Percentiles rank a stretch among this genome's conserved stretches.
These are phyloP conservation scores for Bacterosira constricta DNA, from an alignment of 108 stramenopile genomes.

Conservation along the genomic window DNA sequence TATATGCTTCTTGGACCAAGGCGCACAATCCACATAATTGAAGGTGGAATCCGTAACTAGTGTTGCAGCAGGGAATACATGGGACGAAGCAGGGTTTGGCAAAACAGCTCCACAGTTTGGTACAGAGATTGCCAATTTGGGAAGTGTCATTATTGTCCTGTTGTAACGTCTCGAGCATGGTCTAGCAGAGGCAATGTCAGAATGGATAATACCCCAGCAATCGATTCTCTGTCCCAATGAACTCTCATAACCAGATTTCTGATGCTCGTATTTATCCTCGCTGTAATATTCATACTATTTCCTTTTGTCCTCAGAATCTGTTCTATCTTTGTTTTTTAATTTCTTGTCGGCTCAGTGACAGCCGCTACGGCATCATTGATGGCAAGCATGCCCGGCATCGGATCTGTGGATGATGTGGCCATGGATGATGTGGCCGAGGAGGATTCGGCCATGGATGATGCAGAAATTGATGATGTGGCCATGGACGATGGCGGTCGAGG, in stretches of 20 bases:
- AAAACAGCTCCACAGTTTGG: slow-evolving; percentile 45
- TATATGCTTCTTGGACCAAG: slow-evolving; percentile 81
- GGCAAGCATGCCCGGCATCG: no score
- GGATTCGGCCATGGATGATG: no score
- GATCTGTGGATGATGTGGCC: neutral
- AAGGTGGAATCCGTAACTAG: slow-evolving; percentile 51
- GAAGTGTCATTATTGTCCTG: neutral
- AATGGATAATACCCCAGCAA: slow-evolving; percentile 71
- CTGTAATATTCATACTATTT: slow-evolving; percentile 25
- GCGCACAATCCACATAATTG: slow-evolving; percentile 80
- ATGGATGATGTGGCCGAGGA: no score
- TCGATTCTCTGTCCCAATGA: slow-evolving; percentile 70
- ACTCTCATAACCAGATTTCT: slow-evolving; percentile 22
- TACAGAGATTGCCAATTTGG: slow-evolving; percentile 39
- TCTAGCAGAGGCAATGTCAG: slow-evolving; percentile 29
- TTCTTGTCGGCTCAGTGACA: no score
- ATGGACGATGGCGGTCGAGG: no score
- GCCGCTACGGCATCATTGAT: no score
- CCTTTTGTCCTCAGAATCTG: neutral
- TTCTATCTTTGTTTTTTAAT: no score
- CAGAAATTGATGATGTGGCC: no score
- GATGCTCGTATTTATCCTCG: slow-evolving; percentile 38
- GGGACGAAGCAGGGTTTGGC: slow-evolving; percentile 26
- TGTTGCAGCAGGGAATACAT: slow-evolving; percentile 43
- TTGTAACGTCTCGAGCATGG: neutral